Conservation (phyloP, 345 rosid species). For the Melaleuca alternifolia region DNA sequence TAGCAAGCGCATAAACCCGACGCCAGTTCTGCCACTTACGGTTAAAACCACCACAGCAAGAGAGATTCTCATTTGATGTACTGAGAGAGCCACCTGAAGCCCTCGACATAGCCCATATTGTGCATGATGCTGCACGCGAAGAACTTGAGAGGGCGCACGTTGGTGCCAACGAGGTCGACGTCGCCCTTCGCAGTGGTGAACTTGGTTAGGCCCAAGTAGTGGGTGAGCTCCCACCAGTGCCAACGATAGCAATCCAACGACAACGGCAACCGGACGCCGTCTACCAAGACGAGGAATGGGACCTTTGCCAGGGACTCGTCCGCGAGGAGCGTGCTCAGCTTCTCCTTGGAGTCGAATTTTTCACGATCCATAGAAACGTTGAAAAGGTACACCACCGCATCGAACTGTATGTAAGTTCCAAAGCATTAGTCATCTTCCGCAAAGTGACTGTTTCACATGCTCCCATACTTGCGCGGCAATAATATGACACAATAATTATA, state of each 20-base stretch:
- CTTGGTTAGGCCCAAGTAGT: conserved; percentile 15
- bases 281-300: conserved; percentile 22
- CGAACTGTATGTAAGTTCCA: not conserved
- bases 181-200: conserved; percentile 23
- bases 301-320: conserved; percentile 15
- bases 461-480: not conserved
- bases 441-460: not conserved
- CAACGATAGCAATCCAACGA: too few relatives aligned
- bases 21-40: too few relatives aligned
- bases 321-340: conserved; percentile 22
- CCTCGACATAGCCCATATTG: conserved; percentile 49
- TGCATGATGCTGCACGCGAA: conserved; percentile 49
- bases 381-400: conserved; percentile 21
- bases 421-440: not conserved
- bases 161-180: conserved; percentile 10
- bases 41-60: too few relatives aligned
- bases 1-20: too few relatives aligned
- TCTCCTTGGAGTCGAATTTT: conserved; percentile 21
- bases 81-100: conserved; percentile 52
- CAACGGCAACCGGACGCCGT: too few relatives aligned
- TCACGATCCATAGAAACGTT: conserved; percentile 23
- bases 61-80: too few relatives aligned
- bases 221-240: too few relatives aligned
- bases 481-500: not conserved
- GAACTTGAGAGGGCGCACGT: conserved; percentile 28